Conservation (phyloP, 2,329 filamentous ascomycete species). For the Fusarium ramigenum region DNA sequence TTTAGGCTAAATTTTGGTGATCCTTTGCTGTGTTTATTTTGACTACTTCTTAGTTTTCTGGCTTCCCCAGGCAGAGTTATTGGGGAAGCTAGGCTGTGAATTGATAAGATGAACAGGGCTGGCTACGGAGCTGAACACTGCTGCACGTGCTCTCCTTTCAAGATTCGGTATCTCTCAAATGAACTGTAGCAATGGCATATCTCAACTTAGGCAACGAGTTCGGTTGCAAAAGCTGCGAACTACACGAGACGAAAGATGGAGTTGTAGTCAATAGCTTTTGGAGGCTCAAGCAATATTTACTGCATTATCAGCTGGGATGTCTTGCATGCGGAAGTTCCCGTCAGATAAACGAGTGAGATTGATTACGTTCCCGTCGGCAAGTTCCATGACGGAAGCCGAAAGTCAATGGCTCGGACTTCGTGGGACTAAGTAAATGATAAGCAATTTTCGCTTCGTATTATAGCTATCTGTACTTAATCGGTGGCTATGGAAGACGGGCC, state of each 20-base stretch:
- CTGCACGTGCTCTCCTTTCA: neutral
- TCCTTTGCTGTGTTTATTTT: neutral
- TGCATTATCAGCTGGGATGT: neutral
- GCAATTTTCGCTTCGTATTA: fast-evolving
- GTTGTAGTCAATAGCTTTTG: neutral
- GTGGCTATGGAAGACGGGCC: fast-evolving
- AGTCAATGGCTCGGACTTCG: neutral
- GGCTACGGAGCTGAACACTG: neutral
- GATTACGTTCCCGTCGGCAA: neutral
- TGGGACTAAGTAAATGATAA: fast-evolving
- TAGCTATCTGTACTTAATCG: no score
- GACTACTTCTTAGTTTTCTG: fast-evolving
- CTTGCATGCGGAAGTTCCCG: neutral
- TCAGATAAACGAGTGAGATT: neutral
- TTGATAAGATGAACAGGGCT: neutral
- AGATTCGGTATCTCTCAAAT: neutral
- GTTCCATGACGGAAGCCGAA: neutral
- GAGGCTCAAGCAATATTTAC: neutral
- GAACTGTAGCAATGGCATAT: fast-evolving
- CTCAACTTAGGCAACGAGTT: fast-evolving
- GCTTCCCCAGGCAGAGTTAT: fast-evolving
- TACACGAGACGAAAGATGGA: fast-evolving
- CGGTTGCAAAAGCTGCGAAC: fast-evolving
- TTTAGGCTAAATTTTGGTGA: neutral
- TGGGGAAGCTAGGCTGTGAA: neutral